Percentiles rank a stretch among this genome's conserved stretches.
Evolutionary conservation across 164 flowering plant genomes (phyloP).

Genomic region (Nymphaea colorata): DNA sequence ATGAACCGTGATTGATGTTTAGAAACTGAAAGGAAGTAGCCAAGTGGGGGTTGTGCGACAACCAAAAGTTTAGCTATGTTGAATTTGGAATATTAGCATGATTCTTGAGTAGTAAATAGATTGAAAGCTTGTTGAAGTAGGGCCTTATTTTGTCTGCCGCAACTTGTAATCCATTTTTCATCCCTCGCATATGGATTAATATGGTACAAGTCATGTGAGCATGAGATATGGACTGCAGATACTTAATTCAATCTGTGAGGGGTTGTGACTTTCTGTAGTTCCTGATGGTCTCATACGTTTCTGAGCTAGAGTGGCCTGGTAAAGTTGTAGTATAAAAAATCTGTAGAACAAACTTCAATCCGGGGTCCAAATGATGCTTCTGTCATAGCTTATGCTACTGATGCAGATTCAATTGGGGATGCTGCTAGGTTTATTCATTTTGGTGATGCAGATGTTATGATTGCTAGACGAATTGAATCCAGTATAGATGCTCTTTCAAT

Average conservation of each 20-base stretch:
- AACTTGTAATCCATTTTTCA: too few relatives aligned
- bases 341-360: slow-evolving; percentile 30
- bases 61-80: too few relatives aligned
- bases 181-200: slow-evolving; percentile 87
- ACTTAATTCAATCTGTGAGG: slow-evolving; percentile 1
- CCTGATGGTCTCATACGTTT: too few relatives aligned
- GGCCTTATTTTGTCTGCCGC: too few relatives aligned
- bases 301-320: too few relatives aligned
- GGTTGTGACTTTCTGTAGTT: too few relatives aligned
- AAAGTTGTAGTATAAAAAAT: background rate
- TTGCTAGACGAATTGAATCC: slow-evolving; percentile 96
- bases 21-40: too few relatives aligned
- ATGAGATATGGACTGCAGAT: slow-evolving; percentile 97
- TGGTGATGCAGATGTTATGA: slow-evolving; percentile 95
- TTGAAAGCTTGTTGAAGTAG: too few relatives aligned
- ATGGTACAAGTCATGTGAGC: slow-evolving; percentile 99
- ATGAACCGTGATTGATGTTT: too few relatives aligned
- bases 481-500: slow-evolving; percentile 96
- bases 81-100: too few relatives aligned
- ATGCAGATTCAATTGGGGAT: slow-evolving; percentile 97
- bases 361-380: slow-evolving; percentile 99
- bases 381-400: slow-evolving; percentile 99
- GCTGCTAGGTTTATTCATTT: slow-evolving; percentile 95
- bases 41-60: too few relatives aligned
- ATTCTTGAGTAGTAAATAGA: too few relatives aligned